Evolutionary conservation across 148 eudicot species (phyloP).

Genomic region (Fallopia convolvulus): DNA sequence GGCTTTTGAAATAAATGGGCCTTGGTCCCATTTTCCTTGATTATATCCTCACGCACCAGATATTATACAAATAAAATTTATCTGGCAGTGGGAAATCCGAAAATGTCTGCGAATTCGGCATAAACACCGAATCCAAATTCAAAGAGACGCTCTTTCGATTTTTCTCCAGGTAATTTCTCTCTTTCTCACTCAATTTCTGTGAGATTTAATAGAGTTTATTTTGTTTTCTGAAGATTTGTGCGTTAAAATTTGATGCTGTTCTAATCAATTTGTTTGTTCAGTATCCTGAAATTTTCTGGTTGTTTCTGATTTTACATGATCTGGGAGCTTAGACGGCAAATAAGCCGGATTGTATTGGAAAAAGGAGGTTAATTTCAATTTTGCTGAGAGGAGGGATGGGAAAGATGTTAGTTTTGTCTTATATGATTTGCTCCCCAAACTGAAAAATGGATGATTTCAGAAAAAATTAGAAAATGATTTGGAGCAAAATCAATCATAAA

Average conservation of each 20-base stretch:
- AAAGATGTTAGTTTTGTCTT: background rate
- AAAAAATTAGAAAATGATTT: background rate
- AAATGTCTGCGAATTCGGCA: background rate
- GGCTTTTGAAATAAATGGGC: background rate
- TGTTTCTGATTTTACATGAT: background rate
- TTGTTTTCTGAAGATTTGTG: background rate
- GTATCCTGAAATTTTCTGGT: background rate
- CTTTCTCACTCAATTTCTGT: background rate
- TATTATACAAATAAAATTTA: too few relatives aligned
- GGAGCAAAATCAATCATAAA: background rate
- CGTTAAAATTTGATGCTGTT: background rate
- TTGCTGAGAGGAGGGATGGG: background rate
- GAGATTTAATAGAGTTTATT: background rate
- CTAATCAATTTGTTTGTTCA: background rate
- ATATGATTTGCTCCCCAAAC: background rate
- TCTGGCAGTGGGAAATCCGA: background rate
- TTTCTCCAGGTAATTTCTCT: conserved; percentile 4
- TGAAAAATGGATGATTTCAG: background rate
- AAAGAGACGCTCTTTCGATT: background rate
- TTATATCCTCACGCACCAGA: background rate
- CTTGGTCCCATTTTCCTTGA: background rate
- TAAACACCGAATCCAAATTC: background rate
- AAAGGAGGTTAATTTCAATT: background rate
- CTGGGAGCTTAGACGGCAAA: background rate
- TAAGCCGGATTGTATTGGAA: background rate